A percentile compares a stretch with the other conserved stretches of the same genome.
Conservation (phyloP, 192 early-diverging fungal species). For the Funneliformis geosporum region DNA sequence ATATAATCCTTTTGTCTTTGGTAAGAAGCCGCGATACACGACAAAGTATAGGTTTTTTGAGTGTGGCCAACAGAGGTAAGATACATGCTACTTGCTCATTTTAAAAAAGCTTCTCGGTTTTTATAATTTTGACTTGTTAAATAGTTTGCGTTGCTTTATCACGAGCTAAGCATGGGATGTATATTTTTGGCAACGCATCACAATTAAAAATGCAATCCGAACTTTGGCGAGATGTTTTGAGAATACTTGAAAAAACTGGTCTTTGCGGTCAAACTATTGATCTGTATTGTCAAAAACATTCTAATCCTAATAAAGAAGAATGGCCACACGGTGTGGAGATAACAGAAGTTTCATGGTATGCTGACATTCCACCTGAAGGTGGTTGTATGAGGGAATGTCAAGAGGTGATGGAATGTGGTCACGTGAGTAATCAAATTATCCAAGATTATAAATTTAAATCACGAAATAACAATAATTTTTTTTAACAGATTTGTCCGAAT, state of each 20-base stretch:
- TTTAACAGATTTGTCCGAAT: constrained; percentile 7
- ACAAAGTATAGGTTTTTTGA: constrained; percentile 84
- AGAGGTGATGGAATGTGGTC: constrained; percentile 8
- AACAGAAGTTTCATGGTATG: background rate
- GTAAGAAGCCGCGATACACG: constrained; percentile 90
- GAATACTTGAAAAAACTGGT: background rate
- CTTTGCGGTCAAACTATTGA: background rate
- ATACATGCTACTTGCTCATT: background rate
- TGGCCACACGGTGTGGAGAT: background rate
- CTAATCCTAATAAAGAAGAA: background rate
- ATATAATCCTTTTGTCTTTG: constrained; percentile 93
- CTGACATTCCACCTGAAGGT: constrained; percentile 8
- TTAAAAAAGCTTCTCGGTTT: background rate
- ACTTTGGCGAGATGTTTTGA: constrained; percentile 40
- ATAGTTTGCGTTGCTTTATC: constrained; percentile 56
- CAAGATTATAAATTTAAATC: background rate
- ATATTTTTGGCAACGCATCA: constrained; percentile 56
- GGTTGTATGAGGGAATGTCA: constrained; percentile 20
- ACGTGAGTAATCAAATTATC: constrained; percentile 13
- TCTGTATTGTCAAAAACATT: constrained; percentile 24
- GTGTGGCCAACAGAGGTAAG: constrained; percentile 52
- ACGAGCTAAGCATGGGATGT: constrained; percentile 61
- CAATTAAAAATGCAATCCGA: constrained; percentile 46
- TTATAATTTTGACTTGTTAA: background rate
- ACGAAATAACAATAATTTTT: background rate